Percentiles rank a stretch among this genome's conserved stretches.
phyloP scores from a whole-genome alignment of 1,284 basidiomycete species.

The Coniferiporia sulphurascens region DNA sequence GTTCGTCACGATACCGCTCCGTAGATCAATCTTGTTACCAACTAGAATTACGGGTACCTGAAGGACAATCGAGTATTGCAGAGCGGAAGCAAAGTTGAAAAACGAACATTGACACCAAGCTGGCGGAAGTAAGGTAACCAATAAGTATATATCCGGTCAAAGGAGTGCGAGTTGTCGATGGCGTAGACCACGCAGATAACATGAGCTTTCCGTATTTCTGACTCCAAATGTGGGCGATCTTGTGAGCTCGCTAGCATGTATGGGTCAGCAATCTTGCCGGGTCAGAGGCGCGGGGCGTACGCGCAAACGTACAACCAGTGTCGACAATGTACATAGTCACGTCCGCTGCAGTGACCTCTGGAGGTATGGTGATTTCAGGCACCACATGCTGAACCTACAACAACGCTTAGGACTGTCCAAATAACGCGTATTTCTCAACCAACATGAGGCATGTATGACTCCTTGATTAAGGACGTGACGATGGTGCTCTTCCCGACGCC shows the following conservation, averaged over 20 bases:
- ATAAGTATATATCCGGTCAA: conserved; percentile 96
- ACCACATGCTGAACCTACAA: conserved; percentile 83
- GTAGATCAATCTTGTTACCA: conserved; percentile 96
- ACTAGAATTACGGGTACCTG: conserved; percentile 96
- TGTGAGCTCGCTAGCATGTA: conserved; percentile 57
- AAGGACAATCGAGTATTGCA: conserved; percentile 14
- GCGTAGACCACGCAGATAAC: conserved; percentile 98
- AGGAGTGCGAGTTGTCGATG: conserved; percentile 92
- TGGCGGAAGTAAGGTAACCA: conserved; percentile 98
- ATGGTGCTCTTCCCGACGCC: conserved; percentile 94
- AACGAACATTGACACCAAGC: conserved; percentile 84
- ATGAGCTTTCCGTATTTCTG: conserved; percentile 93
- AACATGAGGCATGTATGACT: conserved; percentile 87
- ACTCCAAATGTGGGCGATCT: conserved; percentile 84
- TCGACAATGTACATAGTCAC: conserved; percentile 95
- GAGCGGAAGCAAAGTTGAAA: conserved; percentile 12
- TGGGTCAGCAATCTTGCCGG: conserved; percentile 7
- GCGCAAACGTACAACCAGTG: conserved; percentile 70
- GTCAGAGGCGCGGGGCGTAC: conserved; percentile 7
- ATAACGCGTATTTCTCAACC: conserved; percentile 26
- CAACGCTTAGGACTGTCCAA: neutral
- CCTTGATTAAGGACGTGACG: conserved; percentile 93
- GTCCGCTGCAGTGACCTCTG: conserved; percentile 92
- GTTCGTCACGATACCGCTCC: conserved; percentile 90
- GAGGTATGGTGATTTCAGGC: conserved; percentile 93